Percentiles rank a stretch among this genome's conserved stretches.
Evolutionary conservation across 306 rosid species (phyloP).

Genomic region (Vigna trinervia): DNA sequence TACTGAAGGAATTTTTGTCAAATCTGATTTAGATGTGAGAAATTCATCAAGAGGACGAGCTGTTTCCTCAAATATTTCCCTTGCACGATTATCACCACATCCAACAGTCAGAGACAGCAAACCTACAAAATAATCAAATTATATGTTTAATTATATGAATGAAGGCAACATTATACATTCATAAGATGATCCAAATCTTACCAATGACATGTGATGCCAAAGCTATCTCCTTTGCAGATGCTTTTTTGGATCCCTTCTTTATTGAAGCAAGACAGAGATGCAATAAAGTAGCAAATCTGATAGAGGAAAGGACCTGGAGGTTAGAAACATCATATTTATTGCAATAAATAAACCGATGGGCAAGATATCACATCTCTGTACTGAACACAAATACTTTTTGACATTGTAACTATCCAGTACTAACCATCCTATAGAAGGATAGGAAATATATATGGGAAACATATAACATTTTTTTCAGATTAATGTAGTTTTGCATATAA

Average conservation of each 20-base stretch:
- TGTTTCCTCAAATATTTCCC: conserved; percentile 74
- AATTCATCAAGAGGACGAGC: conserved; percentile 63
- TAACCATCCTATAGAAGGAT: conserved; percentile 11
- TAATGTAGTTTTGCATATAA: neutral
- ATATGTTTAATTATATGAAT: conserved; percentile 19
- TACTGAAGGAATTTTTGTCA: conserved; percentile 62
- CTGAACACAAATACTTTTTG: neutral
- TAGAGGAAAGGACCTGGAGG: conserved; percentile 28
- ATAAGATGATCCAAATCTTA: conserved; percentile 47
- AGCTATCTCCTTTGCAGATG: conserved; percentile 75
- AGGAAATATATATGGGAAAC: neutral
- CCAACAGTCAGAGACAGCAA: conserved; percentile 85
- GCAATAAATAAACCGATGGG: conserved; percentile 2
- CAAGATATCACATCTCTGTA: conserved; percentile 9
- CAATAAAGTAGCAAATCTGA: conserved; percentile 87
- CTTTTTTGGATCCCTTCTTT: conserved; percentile 85
- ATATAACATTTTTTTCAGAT: neutral
- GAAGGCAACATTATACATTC: neutral
- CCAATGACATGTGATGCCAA: conserved; percentile 88
- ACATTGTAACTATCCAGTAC: conserved; percentile 3
- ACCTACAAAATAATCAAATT: conserved; percentile 54
- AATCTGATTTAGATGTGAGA: conserved; percentile 62
- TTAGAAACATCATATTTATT: conserved; percentile 16
- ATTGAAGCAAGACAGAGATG: conserved; percentile 83
- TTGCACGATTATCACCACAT: conserved; percentile 66